phyloP scores from a whole-genome alignment of 495 filamentous ascomycete species.

The Xylaria curta region DNA sequence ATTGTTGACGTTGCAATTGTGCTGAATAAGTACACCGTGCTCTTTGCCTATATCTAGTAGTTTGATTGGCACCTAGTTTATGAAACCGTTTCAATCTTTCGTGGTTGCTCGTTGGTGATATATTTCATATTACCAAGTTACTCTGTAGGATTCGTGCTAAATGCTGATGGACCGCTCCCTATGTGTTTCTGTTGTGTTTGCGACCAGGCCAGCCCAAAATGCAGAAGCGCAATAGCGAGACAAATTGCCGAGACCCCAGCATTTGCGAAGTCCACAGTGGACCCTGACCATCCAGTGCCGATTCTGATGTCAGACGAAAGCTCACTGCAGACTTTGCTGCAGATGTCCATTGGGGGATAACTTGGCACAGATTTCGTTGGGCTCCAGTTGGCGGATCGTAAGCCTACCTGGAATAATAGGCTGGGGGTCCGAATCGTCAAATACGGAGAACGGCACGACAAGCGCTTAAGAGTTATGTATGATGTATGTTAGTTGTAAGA shows the following conservation, averaged over 20 bases:
- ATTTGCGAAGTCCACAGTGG: constrained; percentile 20
- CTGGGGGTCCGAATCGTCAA: constrained; percentile 5
- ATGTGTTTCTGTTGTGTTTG: constrained; percentile 15
- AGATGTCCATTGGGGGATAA: background rate
- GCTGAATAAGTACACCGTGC: background rate
- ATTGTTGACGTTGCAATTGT: background rate
- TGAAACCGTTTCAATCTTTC: background rate
- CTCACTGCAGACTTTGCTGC: constrained; percentile 14
- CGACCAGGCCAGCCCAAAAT: constrained; percentile 7
- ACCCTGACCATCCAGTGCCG: constrained; percentile 20
- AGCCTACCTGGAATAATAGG: background rate
- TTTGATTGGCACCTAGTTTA: background rate
- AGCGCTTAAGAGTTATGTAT: background rate
- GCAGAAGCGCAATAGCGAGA: constrained; percentile 11
- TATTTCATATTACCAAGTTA: background rate
- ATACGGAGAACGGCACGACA: constrained; percentile 15
- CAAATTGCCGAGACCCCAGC: constrained; percentile 26
- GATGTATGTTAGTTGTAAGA: constrained; percentile 6
- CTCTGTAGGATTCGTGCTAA: constrained; percentile 9
- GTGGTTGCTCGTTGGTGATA: background rate
- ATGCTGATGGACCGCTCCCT: background rate
- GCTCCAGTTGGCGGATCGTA: constrained; percentile 1
- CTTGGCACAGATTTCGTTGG: constrained; percentile 23
- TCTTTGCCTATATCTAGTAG: background rate
- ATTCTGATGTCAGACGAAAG: constrained; percentile 25